phyloP scores from a whole-genome alignment of 192 early-diverging fungal genomes.

The Chytriomyces hyalinus region DNA sequence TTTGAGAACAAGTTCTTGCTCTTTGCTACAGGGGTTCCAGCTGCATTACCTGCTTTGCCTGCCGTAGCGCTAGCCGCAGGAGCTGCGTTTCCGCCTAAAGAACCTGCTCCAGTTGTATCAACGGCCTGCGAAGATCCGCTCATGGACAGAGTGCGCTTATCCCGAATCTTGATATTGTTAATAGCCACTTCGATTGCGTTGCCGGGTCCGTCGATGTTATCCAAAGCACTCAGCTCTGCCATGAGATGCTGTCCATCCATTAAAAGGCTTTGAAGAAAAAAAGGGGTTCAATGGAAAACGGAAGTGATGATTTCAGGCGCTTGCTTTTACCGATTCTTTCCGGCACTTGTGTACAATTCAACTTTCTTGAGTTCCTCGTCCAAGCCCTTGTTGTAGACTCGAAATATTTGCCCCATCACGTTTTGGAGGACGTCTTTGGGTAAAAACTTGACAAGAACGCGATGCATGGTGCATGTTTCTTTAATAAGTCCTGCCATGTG shows the following conservation, averaged over 20 bases:
- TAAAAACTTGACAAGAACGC: constrained; percentile 87
- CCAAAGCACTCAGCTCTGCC: constrained; percentile 67
- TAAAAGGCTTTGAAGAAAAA: constrained; percentile 61
- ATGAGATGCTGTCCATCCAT: constrained; percentile 78
- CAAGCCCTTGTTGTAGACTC: constrained; percentile 75
- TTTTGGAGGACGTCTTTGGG: constrained; percentile 68
- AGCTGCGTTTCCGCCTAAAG: neutral
- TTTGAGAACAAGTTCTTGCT: constrained; percentile 34
- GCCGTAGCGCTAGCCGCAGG: neutral
- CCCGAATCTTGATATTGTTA: constrained; percentile 79
- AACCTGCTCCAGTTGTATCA: neutral
- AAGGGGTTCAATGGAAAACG: neutral
- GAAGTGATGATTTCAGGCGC: constrained; percentile 1
- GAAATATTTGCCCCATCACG: constrained; percentile 81
- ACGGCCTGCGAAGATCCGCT: neutral
- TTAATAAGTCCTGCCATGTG: constrained; percentile 87
- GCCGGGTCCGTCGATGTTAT: constrained; percentile 74
- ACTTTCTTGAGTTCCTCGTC: constrained; percentile 70
- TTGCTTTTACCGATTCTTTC: constrained; percentile 65
- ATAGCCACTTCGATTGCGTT: constrained; percentile 76
- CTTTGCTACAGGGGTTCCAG: neutral
- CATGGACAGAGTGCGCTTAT: constrained; percentile 36
- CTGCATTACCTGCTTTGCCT: neutral
- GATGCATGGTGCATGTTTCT: constrained; percentile 89
- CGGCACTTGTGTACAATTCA: constrained; percentile 56